Conservation (phyloP, 257 asterid species). For the Fraxinus americana region DNA sequence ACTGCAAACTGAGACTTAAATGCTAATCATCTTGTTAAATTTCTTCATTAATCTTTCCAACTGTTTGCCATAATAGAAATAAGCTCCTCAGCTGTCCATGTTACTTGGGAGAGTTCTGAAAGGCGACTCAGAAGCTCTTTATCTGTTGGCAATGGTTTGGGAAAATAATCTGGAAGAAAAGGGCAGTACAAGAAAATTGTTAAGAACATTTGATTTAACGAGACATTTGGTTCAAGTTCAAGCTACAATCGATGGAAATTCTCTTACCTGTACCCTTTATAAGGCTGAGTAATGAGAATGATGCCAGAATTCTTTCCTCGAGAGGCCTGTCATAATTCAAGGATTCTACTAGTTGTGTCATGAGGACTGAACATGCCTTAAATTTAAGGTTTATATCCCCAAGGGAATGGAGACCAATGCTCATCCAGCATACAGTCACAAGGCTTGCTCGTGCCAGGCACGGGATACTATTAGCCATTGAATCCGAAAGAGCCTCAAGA, state of each 20-base stretch:
- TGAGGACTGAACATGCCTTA: constrained; percentile 52
- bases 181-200: not conserved
- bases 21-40: not conserved
- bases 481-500: constrained; percentile 54
- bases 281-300: constrained; percentile 58
- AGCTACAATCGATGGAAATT: not conserved
- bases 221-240: not conserved
- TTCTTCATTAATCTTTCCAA: constrained; percentile 2
- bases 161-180: constrained; percentile 47
- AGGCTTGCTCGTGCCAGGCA: constrained; percentile 74
- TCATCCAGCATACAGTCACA: constrained; percentile 72
- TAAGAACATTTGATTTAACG: not conserved
- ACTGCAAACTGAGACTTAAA: not conserved
- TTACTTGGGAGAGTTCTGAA: constrained; percentile 46
- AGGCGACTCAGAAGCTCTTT: constrained; percentile 44
- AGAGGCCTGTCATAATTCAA: constrained; percentile 39
- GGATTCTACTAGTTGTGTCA: constrained; percentile 46
- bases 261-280: constrained; percentile 58
- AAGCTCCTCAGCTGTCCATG: constrained; percentile 80
- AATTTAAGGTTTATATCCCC: constrained; percentile 44
- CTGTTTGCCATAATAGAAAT: constrained; percentile 37
- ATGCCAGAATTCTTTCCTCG: constrained; percentile 75
- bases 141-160: constrained; percentile 22
- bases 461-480: constrained; percentile 69
- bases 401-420: constrained; percentile 42